Evolutionary conservation across 164 flowering plant species (phyloP), one percentile per base, ranked within the genome.

Genomic region (Vitis labrusca): DNA sequence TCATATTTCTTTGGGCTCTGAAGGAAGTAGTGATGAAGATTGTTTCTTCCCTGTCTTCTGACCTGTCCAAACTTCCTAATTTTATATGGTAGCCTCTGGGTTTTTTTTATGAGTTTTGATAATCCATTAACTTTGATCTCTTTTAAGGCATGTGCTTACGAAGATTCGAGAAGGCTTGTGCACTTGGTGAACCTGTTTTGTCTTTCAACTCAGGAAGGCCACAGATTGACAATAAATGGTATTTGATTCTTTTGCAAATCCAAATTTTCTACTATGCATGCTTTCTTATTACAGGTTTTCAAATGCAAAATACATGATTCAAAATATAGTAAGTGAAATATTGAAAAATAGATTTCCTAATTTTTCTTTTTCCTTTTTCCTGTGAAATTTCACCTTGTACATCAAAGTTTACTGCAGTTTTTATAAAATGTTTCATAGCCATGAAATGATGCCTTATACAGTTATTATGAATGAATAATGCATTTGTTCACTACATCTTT

Each of bases 171-270:
- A 85, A 82, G 78, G 90, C 96, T 65, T 77, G 74, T 64, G 57
- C 79, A 57, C 72, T 86, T 73, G 98, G 96, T 23, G 93, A 92
- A 79, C 80, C 80, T 66, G 77, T 88, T 65, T 62, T 90, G 59
- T 85, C 93, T 49, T 83, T 84, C 76, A 76, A 80, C 76, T 86
- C 88, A 14, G 94, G 86, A 66, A 74, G 75, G 62, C 89, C 89
- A 48, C 84, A 85, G 73, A 71, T 90, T 63, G 84, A 89, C 55
- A 92, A 82, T 73, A 81, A 85, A 76, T 95, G 99, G 99, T 94
- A 86, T 19, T 30, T 57, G 2, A 52, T 59, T 71, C 10, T 44
- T 66, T 32, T n/a, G n/a, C 10, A 65, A 3, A 37, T 59, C 9
- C 14, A 17, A 16, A 51, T 63, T 12, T 50, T 61, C 59, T 48